Evolutionary conservation across 768 basidiomycete species (phyloP).

Genomic region (Pulveroboletus ravenelii): DNA sequence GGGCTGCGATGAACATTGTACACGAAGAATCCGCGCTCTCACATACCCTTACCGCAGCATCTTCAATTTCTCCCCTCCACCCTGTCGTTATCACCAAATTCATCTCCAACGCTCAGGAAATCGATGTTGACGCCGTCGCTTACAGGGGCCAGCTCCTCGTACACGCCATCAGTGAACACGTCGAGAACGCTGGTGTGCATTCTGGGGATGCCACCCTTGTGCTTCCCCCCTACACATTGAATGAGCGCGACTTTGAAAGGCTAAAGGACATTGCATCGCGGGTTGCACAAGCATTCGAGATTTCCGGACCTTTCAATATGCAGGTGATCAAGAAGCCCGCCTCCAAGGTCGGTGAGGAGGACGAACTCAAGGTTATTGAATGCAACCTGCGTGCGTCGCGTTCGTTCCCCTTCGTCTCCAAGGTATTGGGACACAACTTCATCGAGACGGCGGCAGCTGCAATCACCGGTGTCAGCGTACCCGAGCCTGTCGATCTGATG

Average conservation of each 20-base stretch:
- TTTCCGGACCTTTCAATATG: conserved; percentile 99
- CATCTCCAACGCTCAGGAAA: conserved; percentile 96
- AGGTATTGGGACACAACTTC: conserved; percentile 96
- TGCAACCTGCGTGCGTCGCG: conserved; percentile 97
- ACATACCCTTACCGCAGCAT: conserved; percentile 94
- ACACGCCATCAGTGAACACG: conserved; percentile 96
- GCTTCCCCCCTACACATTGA: conserved; percentile 86
- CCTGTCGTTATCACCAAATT: conserved; percentile 99
- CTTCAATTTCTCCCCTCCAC: conserved; percentile 92
- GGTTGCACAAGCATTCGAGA: conserved; percentile 91
- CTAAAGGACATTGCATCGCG: conserved; percentile 93
- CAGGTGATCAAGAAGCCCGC: conserved; percentile 88
- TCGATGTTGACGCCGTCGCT: conserved; percentile 96
- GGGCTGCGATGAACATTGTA: conserved; percentile 99
- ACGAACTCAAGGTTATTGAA: conserved; percentile 93
- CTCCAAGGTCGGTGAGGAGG: conserved; percentile 45
- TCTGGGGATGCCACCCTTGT: conserved; percentile 98
- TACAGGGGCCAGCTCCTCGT: conserved; percentile 88
- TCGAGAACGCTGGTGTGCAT: conserved; percentile 98
- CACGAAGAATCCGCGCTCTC: conserved; percentile 86
- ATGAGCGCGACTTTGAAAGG: conserved; percentile 70
- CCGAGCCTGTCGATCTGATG: conserved; percentile 91
- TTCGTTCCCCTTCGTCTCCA: conserved; percentile 98
- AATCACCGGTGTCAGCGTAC: conserved; percentile 81
- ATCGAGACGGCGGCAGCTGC: conserved; percentile 90